Evolutionary conservation across 2,329 filamentous ascomycete species (phyloP), one percentile per base, ranked within the genome.

Genomic region (Diaporthe citri): DNA sequence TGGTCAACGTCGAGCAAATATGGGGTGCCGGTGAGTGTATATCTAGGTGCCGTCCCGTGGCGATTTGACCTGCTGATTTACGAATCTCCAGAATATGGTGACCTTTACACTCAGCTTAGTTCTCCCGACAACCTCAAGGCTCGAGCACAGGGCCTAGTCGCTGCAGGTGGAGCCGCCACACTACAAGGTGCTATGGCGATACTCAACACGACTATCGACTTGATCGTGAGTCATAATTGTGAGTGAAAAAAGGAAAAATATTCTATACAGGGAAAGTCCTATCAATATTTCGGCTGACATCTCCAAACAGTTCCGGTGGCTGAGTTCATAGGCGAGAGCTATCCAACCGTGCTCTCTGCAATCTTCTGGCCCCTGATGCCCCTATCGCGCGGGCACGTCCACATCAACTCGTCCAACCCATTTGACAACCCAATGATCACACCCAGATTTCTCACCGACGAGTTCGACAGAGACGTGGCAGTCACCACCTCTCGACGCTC

Each of bases 301-400:
- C 1, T 3, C 4, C 17, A 17, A 13, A 22, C 25, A 79, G 79
- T 79, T 10, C 78, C 78, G 1, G 72, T 79, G 4, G 77, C 72
- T 2, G 78, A 80, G n/a, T 69, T 80, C 39, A 52, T 78, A 2
- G 62, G 70, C 7, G 71, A 75, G 46, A 73, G 70, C 17, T 73
- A 43, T 7, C 34, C 76, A 5, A 76, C 76, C 9, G 51, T 77
- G 2, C 74, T 79, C 51, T 66, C 71, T 22, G 76, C 72, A 13
- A 73, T 73, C 15, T 80, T 79, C 62, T 80, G 79, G 79, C 79
- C 79, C 4, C 73, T 78, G 8, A 74, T 79, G 73, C 77, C 79
- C 9, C 56, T 80, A 2, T 80, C 79, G 1, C 74, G 79, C 13
- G 79, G 79, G 1, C 76, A 80, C 43, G 66, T 80, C 7, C 78